A percentile compares a stretch with the other conserved stretches of the same genome.
Conservation (phyloP, 768 basidiomycete species). For the Sarcomyxa edulis region DNA sequence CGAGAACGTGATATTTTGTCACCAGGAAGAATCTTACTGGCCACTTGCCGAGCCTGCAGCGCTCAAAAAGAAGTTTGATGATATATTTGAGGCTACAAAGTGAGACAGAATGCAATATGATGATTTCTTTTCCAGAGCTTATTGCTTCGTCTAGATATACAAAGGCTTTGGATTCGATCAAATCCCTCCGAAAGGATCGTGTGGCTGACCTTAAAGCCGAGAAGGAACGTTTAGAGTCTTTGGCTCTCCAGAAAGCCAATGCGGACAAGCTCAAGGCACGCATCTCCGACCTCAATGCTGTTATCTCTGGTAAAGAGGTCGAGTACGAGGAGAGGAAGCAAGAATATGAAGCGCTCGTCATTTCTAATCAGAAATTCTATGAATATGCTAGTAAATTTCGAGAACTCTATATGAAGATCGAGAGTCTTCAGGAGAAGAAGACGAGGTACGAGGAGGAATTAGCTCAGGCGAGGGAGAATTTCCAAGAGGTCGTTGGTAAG, state of each 20-base stretch:
- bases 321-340: conserved; percentile 69
- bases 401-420: conserved; percentile 72
- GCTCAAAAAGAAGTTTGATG: conserved; percentile 98
- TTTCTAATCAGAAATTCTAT: conserved; percentile 73
- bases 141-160: conserved; percentile 63
- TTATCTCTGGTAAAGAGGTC: conserved; percentile 65
- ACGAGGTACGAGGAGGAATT: conserved; percentile 57
- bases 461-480: conserved; percentile 53
- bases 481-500: conserved; percentile 65
- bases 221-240: conserved; percentile 74
- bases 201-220: conserved; percentile 89
- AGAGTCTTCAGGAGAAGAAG: conserved; percentile 58
- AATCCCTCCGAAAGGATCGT: conserved; percentile 84
- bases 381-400: conserved; percentile 82
- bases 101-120: conserved; percentile 21
- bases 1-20: conserved; percentile 99
- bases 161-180: conserved; percentile 93
- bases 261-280: conserved; percentile 77
- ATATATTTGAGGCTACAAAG: conserved; percentile 99
- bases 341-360: conserved; percentile 57
- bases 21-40: conserved; percentile 99
- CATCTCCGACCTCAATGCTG: conserved; percentile 51
- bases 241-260: conserved; percentile 78
- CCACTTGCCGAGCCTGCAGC: conserved; percentile 86
- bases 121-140: conserved; percentile 1